Conservation (phyloP, 257 asterid genomes). For the Ocimum tenuiflorum region DNA sequence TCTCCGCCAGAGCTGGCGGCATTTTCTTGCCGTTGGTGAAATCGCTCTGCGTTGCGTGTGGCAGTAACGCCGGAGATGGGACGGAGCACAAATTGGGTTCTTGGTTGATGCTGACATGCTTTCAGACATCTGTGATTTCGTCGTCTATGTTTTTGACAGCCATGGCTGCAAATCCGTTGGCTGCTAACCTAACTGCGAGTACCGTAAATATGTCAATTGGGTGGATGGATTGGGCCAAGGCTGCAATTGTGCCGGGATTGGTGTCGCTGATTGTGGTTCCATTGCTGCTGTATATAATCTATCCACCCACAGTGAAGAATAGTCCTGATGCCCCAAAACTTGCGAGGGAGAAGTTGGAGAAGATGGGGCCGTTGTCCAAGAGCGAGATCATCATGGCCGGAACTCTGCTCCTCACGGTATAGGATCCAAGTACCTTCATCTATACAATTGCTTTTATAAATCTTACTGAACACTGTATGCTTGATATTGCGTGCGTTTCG, state of each 20-base stretch:
- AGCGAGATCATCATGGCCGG: conserved; percentile 94
- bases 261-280: conserved; percentile 79
- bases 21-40: conserved; percentile 81
- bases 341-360: conserved; percentile 74
- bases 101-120: conserved; percentile 86
- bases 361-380: conserved; percentile 95
- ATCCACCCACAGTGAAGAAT: conserved; percentile 79
- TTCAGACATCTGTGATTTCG: conserved; percentile 83
- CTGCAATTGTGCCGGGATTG: conserved; percentile 88
- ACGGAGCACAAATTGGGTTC: conserved; percentile 76
- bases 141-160: conserved; percentile 91
- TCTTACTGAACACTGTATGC: neutral
- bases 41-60: conserved; percentile 81
- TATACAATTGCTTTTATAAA: neutral
- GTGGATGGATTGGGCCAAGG: conserved; percentile 99
- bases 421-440: neutral
- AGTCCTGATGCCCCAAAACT: conserved; percentile 98
- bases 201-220: conserved; percentile 61
- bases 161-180: conserved; percentile 94
- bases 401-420: conserved; percentile 85
- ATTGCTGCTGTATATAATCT: conserved; percentile 54
- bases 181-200: conserved; percentile 62
- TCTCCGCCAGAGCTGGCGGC: conserved; percentile 90
- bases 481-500: neutral
- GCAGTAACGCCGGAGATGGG: conserved; percentile 83